Evolutionary conservation across 192 early-diverging fungal genomes (phyloP).

Genomic region (Chytriomyces confervae): DNA sequence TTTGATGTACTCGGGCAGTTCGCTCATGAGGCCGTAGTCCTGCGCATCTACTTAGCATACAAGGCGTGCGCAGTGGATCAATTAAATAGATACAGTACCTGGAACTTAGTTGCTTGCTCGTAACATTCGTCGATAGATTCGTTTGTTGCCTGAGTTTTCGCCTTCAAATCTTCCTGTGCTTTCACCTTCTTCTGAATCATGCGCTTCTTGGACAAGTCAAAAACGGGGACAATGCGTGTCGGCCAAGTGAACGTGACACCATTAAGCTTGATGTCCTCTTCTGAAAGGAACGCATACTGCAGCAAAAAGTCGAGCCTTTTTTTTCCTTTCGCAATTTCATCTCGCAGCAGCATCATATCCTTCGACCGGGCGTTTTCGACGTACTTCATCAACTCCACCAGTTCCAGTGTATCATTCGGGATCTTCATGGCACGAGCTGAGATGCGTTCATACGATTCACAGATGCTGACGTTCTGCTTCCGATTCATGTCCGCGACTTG

Average conservation of each 20-base stretch:
- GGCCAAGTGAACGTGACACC: conserved; percentile 72
- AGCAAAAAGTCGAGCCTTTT: conserved; percentile 65
- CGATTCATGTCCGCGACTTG: conserved; percentile 66
- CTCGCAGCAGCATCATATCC: conserved; percentile 56
- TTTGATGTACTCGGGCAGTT: conserved; percentile 64
- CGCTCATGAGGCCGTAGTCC: conserved; percentile 66
- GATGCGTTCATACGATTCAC: conserved; percentile 67
- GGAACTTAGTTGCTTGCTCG: conserved; percentile 63
- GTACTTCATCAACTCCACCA: conserved; percentile 65
- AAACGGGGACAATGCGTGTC: conserved; percentile 64
- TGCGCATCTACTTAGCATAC: not conserved
- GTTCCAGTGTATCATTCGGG: conserved; percentile 62
- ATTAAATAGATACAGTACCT: conserved; percentile 35
- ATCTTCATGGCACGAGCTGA: conserved; percentile 63
- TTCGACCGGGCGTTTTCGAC: conserved; percentile 59
- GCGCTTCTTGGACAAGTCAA: conserved; percentile 66
- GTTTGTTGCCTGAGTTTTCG: conserved; percentile 60
- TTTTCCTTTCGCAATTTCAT: conserved; percentile 61
- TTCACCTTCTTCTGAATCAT: conserved; percentile 69
- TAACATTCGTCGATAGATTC: conserved; percentile 62
- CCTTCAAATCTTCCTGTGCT: conserved; percentile 67
- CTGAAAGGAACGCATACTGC: conserved; percentile 61
- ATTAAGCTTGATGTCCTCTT: conserved; percentile 70
- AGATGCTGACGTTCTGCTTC: conserved; percentile 63
- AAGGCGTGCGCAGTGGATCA: not conserved